phyloP scores from a whole-genome alignment of 495 filamentous ascomycete genomes.

The Xylaria acuta region DNA sequence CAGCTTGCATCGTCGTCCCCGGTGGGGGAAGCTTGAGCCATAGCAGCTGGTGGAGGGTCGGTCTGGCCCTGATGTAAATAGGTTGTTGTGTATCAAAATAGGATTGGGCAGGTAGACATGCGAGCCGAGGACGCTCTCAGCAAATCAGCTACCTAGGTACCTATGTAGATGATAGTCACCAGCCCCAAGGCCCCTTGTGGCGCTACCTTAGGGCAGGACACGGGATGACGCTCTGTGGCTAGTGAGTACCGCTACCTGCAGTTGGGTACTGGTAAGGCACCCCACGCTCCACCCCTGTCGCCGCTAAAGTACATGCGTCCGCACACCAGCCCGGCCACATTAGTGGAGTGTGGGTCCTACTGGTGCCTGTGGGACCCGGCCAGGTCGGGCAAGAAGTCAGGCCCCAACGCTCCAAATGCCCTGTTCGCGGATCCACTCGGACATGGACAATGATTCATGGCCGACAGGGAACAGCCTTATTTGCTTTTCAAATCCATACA shows the following conservation, averaged over 20 bases:
- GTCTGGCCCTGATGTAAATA: not conserved
- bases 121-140: not conserved
- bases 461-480: conserved; percentile 4
- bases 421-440: conserved; percentile 7
- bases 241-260: conserved; percentile 3
- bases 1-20: conserved; percentile 36
- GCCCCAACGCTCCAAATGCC: not conserved
- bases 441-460: conserved; percentile 13
- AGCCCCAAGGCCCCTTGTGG: not conserved
- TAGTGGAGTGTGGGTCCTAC: not conserved
- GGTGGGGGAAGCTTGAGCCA: conserved; percentile 33
- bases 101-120: not conserved
- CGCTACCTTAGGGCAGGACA: not conserved
- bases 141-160: not conserved
- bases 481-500: conserved; percentile 4
- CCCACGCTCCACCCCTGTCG: not conserved
- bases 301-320: conserved; percentile 9
- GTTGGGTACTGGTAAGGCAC: conserved; percentile 3
- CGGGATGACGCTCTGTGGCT: conserved; percentile 16
- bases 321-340: not conserved
- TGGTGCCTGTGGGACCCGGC: not conserved
- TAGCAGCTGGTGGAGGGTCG: conserved; percentile 20
- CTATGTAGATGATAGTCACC: not conserved
- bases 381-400: not conserved
- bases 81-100: not conserved